phyloP scores from a whole-genome alignment of 805 yeast species.

The Wickerhamomyces kurtzmanii region DNA sequence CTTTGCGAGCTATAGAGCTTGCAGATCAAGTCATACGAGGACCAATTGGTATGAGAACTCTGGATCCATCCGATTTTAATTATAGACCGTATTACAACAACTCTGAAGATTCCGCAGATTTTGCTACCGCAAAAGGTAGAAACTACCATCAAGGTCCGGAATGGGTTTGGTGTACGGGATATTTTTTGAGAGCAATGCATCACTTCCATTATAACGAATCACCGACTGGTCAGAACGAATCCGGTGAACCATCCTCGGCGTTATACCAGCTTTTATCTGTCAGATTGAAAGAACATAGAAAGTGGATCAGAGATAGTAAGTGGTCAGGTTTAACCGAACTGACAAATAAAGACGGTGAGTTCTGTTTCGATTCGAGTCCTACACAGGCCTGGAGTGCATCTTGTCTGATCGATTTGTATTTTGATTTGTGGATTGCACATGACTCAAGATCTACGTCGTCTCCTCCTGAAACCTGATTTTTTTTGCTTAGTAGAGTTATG shows the following conservation, averaged over 20 bases:
- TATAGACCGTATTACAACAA: conserved; percentile 86
- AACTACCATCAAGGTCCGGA: conserved; percentile 99
- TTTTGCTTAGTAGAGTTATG: no score
- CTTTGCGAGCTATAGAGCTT: conserved; percentile 49
- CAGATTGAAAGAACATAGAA: conserved; percentile 53
- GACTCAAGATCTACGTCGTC: no score
- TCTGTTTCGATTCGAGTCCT: conserved; percentile 84
- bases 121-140: conserved; percentile 90
- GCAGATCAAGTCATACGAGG: conserved; percentile 79
- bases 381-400: conserved; percentile 96
- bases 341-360: conserved; percentile 78
- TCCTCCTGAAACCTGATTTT: no score
- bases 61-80: conserved; percentile 88
- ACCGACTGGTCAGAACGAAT: conserved; percentile 22
- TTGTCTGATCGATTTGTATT: conserved; percentile 71
- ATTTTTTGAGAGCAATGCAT: conserved; percentile 70
- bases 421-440: conserved; percentile 51
- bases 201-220: conserved; percentile 35
- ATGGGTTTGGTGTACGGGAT: conserved; percentile 93
- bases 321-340: conserved; percentile 95
- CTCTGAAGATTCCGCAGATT: conserved; percentile 71
- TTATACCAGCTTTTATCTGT: conserved; percentile 49
- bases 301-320: conserved; percentile 63
- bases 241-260: conserved; percentile 32
- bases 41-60: conserved; percentile 83